Evolutionary conservation across 495 filamentous ascomycete species (phyloP), one percentile per base, ranked within the genome.

Genomic region (Annulohypoxylon maeteangense): DNA sequence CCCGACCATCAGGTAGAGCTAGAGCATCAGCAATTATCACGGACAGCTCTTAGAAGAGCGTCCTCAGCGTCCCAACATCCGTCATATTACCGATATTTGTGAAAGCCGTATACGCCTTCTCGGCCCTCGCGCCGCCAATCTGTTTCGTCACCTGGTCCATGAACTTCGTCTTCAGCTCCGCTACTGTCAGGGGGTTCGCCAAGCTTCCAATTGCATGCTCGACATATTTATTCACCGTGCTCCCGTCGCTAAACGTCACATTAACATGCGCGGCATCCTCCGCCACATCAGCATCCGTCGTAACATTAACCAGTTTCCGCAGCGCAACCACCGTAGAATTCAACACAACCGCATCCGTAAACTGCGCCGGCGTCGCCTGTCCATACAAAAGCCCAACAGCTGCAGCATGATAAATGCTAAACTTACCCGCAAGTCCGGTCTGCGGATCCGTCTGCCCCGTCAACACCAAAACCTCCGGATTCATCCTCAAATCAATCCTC

Each of bases 341-440:
- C 20, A 48, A 70, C 6, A 85, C 84, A 4, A 85, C 80, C 1
- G 65, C 61, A 67, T 87, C 81, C 25, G 81, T 81, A 65, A 85
- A 87, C 70, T 86, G 76, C 5, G 77, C 76, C 11, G 85, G 86
- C 0, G 82, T 83, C 23, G 79, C 85, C 63, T 84, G 83, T 0
- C 85, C 85, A 59, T 81, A 85, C 12, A 87, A 68, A 16, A 87
- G 53, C 10, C 81, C 85, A 8, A 86, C 76, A 0, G 83, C 84
- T 16, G 72, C 83, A 14, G 85, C 83, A 64, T 87, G 84, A 61
- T 81, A 87, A 16, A 86, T 82, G 51, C 83, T 85, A 58, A 88
- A 88, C 47, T 88, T 87, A 3, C 77, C 83, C 67, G 85, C 83
- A 7, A 88, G 67, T 3, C 84, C 85, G 64, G 85, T 81, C 57